Evolutionary conservation across 495 filamentous ascomycete species (phyloP), one percentile per base, ranked within the genome.

Genomic region (Xylaria palmicola): DNA sequence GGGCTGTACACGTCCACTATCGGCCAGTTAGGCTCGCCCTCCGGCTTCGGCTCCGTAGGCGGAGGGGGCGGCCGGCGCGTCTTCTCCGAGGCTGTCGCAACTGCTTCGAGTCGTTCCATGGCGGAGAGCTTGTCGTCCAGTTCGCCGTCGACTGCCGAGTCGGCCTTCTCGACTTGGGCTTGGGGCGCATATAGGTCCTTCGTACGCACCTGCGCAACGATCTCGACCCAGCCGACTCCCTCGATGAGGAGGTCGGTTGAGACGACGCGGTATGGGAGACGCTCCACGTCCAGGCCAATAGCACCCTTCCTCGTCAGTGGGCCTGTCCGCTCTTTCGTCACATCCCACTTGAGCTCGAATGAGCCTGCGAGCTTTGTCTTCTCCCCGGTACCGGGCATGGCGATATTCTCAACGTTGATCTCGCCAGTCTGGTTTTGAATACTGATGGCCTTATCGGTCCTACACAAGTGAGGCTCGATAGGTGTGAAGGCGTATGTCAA

Each of bases 221-320:
- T 72, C 71, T 99, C 94, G 7, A 99, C 81, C 93, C 95, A 99
- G 2, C 94, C 94, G 40, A 87, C 86, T 19, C 93, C 90, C 65
- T 97, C 92, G 36, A 99, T 86, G 7, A 99, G 76, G 37, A 99
- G 85, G 70, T 99, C 94, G 0, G 88, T 81, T 6, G 86, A 81
- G 54, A 93, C 78, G 3, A 97, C 85, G 9, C 79, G 81, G 70
- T 93, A 99, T 2, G 92, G 93, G 37, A 98, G 75, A 22, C 64
- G 62, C 0, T 86, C 78, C 7, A 83, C 74, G 22, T 79, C 82
- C 27, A 90, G 69, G 26, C 79, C 79, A 32, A 77, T 77, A 1
- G 80, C 86, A 32, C 73, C 69, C 48, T 71, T 76, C 12, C 71
- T 63, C 4, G 81, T 86, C 3, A 93, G 68, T 6, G 83, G 84